phyloP scores from a whole-genome alignment of 2,329 filamentous ascomycete species.

The Aspergillus floridensis region DNA sequence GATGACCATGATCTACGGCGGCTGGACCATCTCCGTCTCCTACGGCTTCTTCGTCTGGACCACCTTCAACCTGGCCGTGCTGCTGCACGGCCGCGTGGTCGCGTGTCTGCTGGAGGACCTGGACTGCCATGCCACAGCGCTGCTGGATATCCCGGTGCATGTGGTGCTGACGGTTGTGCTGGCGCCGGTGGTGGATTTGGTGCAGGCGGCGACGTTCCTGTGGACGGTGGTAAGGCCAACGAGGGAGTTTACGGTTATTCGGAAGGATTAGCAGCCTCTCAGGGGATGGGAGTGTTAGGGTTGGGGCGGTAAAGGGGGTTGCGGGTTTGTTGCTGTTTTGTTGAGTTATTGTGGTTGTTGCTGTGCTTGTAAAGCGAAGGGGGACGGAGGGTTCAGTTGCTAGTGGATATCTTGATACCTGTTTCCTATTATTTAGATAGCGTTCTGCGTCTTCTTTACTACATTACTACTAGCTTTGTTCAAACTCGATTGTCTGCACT shows the following conservation, averaged over 20 bases:
- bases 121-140: background rate
- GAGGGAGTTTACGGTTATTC: background rate
- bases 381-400: too few relatives aligned
- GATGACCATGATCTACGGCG: background rate
- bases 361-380: too few relatives aligned
- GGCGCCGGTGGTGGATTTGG: background rate
- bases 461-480: too few relatives aligned
- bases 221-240: background rate
- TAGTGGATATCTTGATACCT: too few relatives aligned
- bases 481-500: too few relatives aligned
- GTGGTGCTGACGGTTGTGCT: background rate
- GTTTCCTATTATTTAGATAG: too few relatives aligned
- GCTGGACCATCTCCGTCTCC: background rate
- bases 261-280: background rate
- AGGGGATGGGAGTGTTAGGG: too few relatives aligned
- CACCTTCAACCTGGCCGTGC: background rate
- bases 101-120: slow-evolving; percentile 4
- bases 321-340: background rate
- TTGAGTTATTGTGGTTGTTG: too few relatives aligned
- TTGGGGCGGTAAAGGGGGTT: background rate
- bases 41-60: background rate
- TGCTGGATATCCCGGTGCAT: background rate
- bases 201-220: background rate
- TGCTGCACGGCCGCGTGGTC: background rate
- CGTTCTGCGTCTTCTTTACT: too few relatives aligned